These are phyloP conservation scores for Astragalus glycyphyllos DNA, from an alignment of 306 rosid genomes.

Conservation along the genomic window DNA sequence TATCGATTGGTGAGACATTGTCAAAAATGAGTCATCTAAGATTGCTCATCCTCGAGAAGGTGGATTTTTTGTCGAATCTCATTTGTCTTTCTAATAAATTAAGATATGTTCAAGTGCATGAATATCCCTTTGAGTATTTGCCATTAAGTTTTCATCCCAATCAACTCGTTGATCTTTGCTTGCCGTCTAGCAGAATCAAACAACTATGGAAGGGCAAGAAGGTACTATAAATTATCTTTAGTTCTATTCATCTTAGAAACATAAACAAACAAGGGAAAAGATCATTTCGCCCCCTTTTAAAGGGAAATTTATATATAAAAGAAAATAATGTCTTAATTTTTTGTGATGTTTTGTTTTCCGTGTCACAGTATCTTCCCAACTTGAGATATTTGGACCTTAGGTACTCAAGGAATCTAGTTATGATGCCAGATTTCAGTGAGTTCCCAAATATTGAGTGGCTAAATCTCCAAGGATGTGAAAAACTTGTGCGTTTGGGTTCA, in stretches of 20 bases:
- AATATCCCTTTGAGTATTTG: neutral
- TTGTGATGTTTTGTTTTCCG: neutral
- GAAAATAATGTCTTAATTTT: neutral
- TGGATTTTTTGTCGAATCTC: neutral
- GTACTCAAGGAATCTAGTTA: neutral
- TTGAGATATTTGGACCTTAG: neutral
- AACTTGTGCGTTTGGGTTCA: neutral
- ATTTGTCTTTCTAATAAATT: neutral
- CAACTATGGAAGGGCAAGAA: conserved; percentile 21
- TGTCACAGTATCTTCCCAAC: neutral
- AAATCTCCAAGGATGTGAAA: too few relatives aligned
- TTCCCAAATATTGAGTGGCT: neutral
- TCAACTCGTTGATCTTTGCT: conserved; percentile 13
- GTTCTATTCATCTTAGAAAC: too few relatives aligned
- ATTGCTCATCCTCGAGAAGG: neutral
- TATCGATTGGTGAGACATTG: neutral
- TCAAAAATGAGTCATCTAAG: neutral
- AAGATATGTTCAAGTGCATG: neutral
- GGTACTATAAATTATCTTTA: too few relatives aligned
- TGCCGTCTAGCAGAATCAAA: neutral
- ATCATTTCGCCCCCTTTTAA: neutral
- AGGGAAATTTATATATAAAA: too few relatives aligned
- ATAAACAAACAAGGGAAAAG: too few relatives aligned
- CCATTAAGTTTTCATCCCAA: neutral
- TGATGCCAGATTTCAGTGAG: neutral